Evolutionary conservation across 202 grass and related monocot genomes (phyloP).

Genomic region (Schoenoplectus tabernaemontani): DNA sequence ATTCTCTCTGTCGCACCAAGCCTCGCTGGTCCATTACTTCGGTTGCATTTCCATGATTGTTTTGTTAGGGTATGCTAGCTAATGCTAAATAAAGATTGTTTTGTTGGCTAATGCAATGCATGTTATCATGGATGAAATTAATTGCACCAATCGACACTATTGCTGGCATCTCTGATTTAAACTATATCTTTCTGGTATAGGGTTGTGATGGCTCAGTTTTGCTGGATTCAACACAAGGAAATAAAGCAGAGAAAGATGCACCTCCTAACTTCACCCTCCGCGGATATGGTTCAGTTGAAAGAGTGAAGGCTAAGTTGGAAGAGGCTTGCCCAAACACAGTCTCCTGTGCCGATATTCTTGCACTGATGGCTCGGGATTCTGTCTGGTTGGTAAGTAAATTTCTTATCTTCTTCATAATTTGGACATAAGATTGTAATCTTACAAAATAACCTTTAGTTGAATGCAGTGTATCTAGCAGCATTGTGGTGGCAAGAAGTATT

Average conservation of each 20-base stretch:
- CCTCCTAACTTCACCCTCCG: background rate
- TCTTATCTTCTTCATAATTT: background rate
- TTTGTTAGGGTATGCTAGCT: background rate
- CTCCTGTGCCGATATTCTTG: constrained; percentile 58
- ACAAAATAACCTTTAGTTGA: background rate
- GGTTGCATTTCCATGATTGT: background rate
- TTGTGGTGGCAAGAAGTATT: no score
- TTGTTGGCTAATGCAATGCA: background rate
- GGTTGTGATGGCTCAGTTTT: background rate
- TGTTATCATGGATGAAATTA: background rate
- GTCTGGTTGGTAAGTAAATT: constrained; percentile 22
- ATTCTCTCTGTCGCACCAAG: background rate
- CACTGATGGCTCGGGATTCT: constrained; percentile 49
- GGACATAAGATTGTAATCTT: background rate
- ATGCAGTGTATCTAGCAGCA: background rate
- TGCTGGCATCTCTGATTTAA: background rate
- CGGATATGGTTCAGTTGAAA: background rate
- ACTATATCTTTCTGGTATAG: background rate
- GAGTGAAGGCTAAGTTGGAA: background rate
- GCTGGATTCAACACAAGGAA: background rate
- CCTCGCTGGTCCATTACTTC: background rate
- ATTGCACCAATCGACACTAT: no score
- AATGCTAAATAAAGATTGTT: background rate
- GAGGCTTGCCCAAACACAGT: constrained; percentile 42
- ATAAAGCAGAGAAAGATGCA: background rate